These are phyloP conservation scores for Trichomonascaceae sp. DNA, from an alignment of 1,139 yeast genomes.

Conservation along the genomic window DNA sequence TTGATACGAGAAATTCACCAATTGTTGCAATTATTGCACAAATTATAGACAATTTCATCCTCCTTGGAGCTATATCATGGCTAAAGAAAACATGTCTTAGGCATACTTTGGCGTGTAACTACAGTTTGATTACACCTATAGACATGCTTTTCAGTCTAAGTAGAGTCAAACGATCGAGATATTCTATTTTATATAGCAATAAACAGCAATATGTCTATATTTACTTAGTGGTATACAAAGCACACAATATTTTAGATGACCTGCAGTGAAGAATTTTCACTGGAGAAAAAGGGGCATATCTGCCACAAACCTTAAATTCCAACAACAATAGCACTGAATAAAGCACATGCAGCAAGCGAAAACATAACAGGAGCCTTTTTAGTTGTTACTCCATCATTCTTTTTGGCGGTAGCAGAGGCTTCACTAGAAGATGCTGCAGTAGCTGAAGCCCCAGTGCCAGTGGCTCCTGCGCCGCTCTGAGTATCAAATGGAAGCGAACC, in stretches of 20 bases:
- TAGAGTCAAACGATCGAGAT: neutral
- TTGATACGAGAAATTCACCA: neutral
- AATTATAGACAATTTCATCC: neutral
- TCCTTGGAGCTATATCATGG: neutral
- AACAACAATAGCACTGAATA: neutral
- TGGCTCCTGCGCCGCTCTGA: neutral
- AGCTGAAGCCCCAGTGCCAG: neutral
- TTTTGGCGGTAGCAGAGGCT: neutral
- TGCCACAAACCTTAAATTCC: neutral
- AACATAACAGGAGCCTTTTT: neutral
- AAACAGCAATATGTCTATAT: neutral
- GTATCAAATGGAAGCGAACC: neutral
- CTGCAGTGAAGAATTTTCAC: neutral
- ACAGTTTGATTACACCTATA: neutral
- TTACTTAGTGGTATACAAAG: neutral
- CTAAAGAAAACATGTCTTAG: neutral
- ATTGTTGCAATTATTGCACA: neutral
- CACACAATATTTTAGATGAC: neutral
- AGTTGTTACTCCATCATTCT: neutral
- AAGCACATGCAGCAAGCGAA: neutral
- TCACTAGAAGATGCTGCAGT: conserved; percentile 1
- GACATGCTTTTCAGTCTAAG: neutral
- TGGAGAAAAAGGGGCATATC: neutral
- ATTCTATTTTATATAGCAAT: neutral
- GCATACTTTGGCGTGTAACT: neutral